A percentile compares a stretch with the other conserved stretches of the same genome.
Evolutionary conservation across 2,329 filamentous ascomycete genomes (phyloP).

Genomic region (Didymella exigua): DNA sequence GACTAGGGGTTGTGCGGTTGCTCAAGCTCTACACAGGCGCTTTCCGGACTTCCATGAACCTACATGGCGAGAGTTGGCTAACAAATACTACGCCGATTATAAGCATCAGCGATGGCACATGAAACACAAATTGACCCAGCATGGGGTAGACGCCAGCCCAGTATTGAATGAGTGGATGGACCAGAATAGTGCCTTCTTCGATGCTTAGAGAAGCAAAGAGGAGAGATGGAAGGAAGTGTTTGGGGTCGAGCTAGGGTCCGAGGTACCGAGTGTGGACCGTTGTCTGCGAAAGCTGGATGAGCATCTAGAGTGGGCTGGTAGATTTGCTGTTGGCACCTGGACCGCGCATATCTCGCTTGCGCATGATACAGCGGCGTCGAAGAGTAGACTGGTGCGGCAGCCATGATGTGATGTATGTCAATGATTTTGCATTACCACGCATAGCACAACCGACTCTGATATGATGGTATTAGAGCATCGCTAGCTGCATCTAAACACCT

Average conservation of each 20-base stretch:
- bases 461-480: not conserved
- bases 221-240: not conserved
- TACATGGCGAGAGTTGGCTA: constrained; percentile 6
- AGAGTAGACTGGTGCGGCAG: not conserved
- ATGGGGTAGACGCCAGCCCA: not conserved
- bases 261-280: not conserved
- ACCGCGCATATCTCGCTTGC: not conserved
- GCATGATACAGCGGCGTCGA: not conserved
- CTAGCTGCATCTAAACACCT: no score
- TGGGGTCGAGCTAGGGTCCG: not conserved
- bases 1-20: no score
- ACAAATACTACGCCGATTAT: not conserved
- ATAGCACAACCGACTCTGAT: not conserved
- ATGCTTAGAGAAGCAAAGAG: constrained; percentile 3
- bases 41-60: not conserved
- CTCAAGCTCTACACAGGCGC: not conserved
- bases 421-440: not conserved
- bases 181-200: constrained; percentile 6
- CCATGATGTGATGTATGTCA: not conserved
- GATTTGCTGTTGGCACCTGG: no score
- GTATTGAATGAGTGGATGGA: constrained; percentile 3
- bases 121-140: not conserved
- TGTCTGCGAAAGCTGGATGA: not conserved
- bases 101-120: constrained; percentile 5
- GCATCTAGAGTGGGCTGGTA: not conserved